Conservation (phyloP, 129 eudicot species). For the Glebionis coronaria region DNA sequence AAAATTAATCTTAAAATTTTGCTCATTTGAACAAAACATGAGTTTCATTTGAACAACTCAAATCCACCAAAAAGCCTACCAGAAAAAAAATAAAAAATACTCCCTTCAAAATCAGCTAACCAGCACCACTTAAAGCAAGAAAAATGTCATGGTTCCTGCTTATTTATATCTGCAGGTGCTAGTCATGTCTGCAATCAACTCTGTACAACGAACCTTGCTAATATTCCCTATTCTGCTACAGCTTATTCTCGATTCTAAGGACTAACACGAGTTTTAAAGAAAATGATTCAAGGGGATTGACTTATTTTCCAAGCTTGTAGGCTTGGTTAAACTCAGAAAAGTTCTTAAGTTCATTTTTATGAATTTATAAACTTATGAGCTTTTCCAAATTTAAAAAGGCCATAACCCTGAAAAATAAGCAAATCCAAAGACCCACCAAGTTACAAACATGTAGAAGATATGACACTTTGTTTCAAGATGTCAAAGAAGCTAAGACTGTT, state of each 20-base stretch:
- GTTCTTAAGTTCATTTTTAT: too few relatives aligned
- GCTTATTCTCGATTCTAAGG: constrained; percentile 4
- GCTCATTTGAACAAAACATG: background rate
- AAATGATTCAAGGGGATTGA: background rate
- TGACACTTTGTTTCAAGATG: too few relatives aligned
- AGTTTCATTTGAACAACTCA: background rate
- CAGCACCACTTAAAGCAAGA: background rate
- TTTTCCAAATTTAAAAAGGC: too few relatives aligned
- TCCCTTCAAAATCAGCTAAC: background rate
- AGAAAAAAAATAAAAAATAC: too few relatives aligned
- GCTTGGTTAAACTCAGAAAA: too few relatives aligned
- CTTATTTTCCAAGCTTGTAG: background rate
- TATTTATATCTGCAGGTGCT: constrained; percentile 26
- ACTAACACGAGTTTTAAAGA: background rate
- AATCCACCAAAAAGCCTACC: background rate
- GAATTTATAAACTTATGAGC: too few relatives aligned
- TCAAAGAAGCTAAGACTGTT: too few relatives aligned
- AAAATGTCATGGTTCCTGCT: constrained; percentile 11
- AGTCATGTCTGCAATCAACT: constrained; percentile 10
- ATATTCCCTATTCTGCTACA: constrained; percentile 19
- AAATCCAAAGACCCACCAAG: too few relatives aligned
- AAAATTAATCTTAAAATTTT: too few relatives aligned
- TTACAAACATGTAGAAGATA: too few relatives aligned
- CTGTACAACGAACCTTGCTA: constrained; percentile 27
- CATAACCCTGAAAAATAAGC: too few relatives aligned